Evolutionary conservation across 1,284 basidiomycete species (phyloP).

Genomic region (Boletus calvinii): DNA sequence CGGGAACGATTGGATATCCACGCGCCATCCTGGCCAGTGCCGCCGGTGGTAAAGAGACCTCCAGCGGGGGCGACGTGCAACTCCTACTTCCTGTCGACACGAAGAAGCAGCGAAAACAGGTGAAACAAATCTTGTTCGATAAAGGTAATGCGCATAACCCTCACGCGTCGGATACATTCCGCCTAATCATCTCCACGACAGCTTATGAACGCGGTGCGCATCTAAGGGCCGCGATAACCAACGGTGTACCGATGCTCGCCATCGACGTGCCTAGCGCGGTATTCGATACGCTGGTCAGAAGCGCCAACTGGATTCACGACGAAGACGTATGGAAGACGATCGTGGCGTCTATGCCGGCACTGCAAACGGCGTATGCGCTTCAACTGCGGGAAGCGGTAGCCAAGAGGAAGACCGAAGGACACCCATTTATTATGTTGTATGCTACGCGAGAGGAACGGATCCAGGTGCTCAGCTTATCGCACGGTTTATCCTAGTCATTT

Average conservation of each 20-base stretch:
- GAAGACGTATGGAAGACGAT: constrained; percentile 72
- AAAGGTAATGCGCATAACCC: constrained; percentile 45
- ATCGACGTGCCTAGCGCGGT: constrained; percentile 61
- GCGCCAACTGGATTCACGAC: constrained; percentile 63
- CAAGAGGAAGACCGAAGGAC: constrained; percentile 61
- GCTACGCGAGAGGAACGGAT: constrained; percentile 69
- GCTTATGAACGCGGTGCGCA: constrained; percentile 61
- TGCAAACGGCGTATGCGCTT: constrained; percentile 57
- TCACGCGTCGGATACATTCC: neutral
- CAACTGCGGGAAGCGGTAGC: constrained; percentile 64
- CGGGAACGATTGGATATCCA: constrained; percentile 47
- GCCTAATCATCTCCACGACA: constrained; percentile 24
- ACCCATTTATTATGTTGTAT: constrained; percentile 62
- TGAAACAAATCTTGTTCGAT: constrained; percentile 68
- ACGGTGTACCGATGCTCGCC: constrained; percentile 64
- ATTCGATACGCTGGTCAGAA: constrained; percentile 62
- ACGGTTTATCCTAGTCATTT: constrained; percentile 7
- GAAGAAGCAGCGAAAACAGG: constrained; percentile 72
- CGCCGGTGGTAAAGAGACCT: constrained; percentile 44
- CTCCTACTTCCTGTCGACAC: constrained; percentile 63
- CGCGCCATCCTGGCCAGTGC: constrained; percentile 35
- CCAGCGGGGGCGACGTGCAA: constrained; percentile 48
- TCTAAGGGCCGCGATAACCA: constrained; percentile 56
- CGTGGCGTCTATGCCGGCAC: constrained; percentile 50
- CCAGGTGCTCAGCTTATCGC: constrained; percentile 52